phyloP scores from a whole-genome alignment of 164 flowering plant genomes.

The Tetrastigma voinierianum region DNA sequence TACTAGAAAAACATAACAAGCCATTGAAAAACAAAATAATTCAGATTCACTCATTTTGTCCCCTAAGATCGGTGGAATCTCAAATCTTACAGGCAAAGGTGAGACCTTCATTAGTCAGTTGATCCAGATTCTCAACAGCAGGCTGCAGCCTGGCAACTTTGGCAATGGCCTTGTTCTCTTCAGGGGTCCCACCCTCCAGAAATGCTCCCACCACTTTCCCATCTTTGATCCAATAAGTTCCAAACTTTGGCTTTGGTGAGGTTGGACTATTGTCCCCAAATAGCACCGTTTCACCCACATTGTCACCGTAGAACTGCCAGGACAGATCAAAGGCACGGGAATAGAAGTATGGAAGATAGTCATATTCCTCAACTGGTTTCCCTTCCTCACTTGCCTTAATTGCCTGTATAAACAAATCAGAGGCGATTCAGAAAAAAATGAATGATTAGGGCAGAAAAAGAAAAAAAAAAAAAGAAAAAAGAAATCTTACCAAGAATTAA shows the following conservation, averaged over 20 bases:
- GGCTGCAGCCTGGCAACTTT: conserved; percentile 86
- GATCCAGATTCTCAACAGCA: conserved; percentile 49
- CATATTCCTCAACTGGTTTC: conserved; percentile 71
- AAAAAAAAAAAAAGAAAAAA: too few species aligned
- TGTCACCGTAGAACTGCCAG: conserved; percentile 99
- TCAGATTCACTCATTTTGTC: background rate
- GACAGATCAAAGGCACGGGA: conserved; percentile 89
- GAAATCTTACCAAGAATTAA: too few species aligned
- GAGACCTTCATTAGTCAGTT: conserved; percentile 65
- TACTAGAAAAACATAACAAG: too few species aligned
- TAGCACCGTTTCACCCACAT: conserved; percentile 81
- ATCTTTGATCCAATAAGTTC: conserved; percentile 92
- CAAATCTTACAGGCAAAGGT: conserved; percentile 72
- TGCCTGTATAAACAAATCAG: conserved; percentile 45
- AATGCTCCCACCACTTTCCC: conserved; percentile 89
- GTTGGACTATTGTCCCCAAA: conserved; percentile 81
- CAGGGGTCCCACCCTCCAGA: conserved; percentile 91
- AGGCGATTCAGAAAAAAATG: background rate
- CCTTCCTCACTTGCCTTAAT: conserved; percentile 82
- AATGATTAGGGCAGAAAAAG: too few species aligned
- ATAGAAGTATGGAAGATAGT: conserved; percentile 95
- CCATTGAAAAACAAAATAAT: too few species aligned
- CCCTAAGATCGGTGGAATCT: conserved; percentile 4
- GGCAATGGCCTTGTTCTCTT: conserved; percentile 93
- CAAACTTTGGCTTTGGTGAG: conserved; percentile 71